A percentile compares a stretch with the other conserved stretches of the same genome.
Evolutionary conservation across 768 basidiomycete species (phyloP).

Genomic region (Dentipellis fragilis): DNA sequence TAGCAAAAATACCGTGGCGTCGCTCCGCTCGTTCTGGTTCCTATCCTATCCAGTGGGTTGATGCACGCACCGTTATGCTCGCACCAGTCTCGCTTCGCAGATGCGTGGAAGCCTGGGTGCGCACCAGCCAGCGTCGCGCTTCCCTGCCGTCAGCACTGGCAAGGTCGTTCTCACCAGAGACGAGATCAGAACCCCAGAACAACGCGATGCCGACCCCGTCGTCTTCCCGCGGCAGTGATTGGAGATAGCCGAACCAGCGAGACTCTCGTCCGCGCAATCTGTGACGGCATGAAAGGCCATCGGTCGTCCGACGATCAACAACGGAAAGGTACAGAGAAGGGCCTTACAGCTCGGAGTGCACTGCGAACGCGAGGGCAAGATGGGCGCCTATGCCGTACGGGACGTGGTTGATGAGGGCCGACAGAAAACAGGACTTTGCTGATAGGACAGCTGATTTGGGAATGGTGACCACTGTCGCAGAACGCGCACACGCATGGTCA

Average conservation of each 20-base stretch:
- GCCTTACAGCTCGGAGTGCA: conserved; percentile 17
- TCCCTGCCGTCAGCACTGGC: conserved; percentile 6
- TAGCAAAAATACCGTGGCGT: not conserved
- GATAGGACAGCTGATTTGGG: conserved; percentile 18
- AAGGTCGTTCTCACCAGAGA: not conserved
- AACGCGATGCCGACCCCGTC: conserved; percentile 16
- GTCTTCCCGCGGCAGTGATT: conserved; percentile 13
- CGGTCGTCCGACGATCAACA: not conserved
- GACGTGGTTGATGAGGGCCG: conserved; percentile 12
- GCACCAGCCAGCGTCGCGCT: conserved; percentile 9
- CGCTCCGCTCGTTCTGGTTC: not conserved
- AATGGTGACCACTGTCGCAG: conserved; percentile 14
- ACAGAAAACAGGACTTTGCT: conserved; percentile 12
- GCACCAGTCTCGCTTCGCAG: not conserved
- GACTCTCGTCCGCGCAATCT: conserved; percentile 13
- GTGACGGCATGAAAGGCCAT: not conserved
- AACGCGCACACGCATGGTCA: not conserved
- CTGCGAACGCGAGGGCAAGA: conserved; percentile 17
- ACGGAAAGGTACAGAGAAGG: not conserved
- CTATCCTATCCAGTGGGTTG: not conserved
- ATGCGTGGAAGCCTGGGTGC: conserved; percentile 8
- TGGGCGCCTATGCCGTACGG: conserved; percentile 14
- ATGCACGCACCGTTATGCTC: not conserved
- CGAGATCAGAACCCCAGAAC: conserved; percentile 15
- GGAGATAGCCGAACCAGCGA: conserved; percentile 19